phyloP scores from a whole-genome alignment of 2,329 filamentous ascomycete genomes.

The Pyrenophora seminiperda region DNA sequence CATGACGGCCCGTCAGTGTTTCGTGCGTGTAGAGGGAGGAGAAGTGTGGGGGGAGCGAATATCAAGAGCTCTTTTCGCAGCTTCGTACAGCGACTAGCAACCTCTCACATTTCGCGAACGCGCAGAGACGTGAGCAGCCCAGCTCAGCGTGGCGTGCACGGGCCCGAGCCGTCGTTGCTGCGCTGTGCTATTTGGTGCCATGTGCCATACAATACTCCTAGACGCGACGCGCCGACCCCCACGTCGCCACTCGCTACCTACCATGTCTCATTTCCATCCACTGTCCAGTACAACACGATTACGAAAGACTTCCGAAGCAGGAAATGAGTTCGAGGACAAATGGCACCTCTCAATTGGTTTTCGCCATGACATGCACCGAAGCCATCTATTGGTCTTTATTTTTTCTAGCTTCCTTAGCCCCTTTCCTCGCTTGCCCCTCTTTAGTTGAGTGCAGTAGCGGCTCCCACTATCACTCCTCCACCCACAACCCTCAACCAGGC shows the following conservation, averaged over 20 bases:
- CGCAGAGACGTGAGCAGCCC: constrained; percentile 18
- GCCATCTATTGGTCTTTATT: too few relatives aligned
- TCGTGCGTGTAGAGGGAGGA: too few relatives aligned
- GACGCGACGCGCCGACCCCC: constrained; percentile 1
- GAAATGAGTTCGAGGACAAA: too few relatives aligned
- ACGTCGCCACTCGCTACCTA: background rate
- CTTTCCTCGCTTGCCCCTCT: background rate
- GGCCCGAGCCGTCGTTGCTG: background rate
- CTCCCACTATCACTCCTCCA: background rate
- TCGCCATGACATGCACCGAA: too few relatives aligned
- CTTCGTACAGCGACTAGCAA: constrained; percentile 17
- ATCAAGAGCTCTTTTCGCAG: background rate
- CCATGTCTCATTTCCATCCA: too few relatives aligned
- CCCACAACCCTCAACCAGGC: too few relatives aligned
- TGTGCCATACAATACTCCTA: too few relatives aligned
- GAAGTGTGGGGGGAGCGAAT: too few relatives aligned
- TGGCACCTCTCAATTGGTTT: too few relatives aligned
- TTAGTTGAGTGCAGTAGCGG: constrained; percentile 7
- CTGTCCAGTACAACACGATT: too few relatives aligned
- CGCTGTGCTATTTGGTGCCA: constrained; percentile 1
- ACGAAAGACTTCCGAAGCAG: too few relatives aligned
- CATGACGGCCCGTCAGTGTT: constrained; percentile 25
- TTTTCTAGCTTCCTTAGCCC: background rate
- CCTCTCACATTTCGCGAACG: constrained; percentile 29
- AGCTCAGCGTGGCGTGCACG: constrained; percentile 12